Percentiles rank a stretch among this genome's conserved stretches.
Evolutionary conservation across 2,329 filamentous ascomycete species (phyloP).

Genomic region (Penicillium olsonii): DNA sequence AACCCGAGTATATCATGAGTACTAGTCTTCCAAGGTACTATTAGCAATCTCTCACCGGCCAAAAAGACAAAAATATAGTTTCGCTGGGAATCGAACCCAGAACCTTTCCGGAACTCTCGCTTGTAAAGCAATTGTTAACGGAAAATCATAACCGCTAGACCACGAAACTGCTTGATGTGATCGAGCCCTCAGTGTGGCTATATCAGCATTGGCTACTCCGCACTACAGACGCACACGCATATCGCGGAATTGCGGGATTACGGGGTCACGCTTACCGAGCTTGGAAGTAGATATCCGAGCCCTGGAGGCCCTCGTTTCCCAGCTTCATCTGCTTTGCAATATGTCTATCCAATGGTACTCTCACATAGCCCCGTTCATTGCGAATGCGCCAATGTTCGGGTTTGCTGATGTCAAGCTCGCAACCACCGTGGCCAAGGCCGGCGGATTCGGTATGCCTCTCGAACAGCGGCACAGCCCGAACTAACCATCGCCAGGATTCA

Average conservation of each 20-base stretch:
- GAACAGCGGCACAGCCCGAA: not conserved
- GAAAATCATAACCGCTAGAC: slow-evolving; percentile 17
- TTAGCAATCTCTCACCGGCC: no score
- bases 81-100: slow-evolving; percentile 15
- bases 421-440: slow-evolving; percentile 18
- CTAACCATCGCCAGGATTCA: slow-evolving; percentile 17
- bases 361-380: slow-evolving; percentile 23
- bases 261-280: no score
- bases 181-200: not conserved
- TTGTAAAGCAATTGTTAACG: slow-evolving; percentile 10
- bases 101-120: slow-evolving; percentile 13
- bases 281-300: no score
- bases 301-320: not conserved
- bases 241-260: no score
- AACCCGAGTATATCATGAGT: not conserved
- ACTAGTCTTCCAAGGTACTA: no score
- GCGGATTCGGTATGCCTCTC: slow-evolving; percentile 19
- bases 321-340: not conserved
- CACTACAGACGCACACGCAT: no score
- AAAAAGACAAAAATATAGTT: slow-evolving; percentile 5
- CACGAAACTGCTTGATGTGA: slow-evolving; percentile 9
- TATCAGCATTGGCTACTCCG: not conserved
- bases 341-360: slow-evolving; percentile 21
- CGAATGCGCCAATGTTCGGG: slow-evolving; percentile 27
- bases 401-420: slow-evolving; percentile 19